Percentiles rank a stretch among this genome's conserved stretches.
These are phyloP conservation scores for Daldinia childiae DNA, from an alignment of 495 filamentous ascomycete genomes.

Conservation along the genomic window DNA sequence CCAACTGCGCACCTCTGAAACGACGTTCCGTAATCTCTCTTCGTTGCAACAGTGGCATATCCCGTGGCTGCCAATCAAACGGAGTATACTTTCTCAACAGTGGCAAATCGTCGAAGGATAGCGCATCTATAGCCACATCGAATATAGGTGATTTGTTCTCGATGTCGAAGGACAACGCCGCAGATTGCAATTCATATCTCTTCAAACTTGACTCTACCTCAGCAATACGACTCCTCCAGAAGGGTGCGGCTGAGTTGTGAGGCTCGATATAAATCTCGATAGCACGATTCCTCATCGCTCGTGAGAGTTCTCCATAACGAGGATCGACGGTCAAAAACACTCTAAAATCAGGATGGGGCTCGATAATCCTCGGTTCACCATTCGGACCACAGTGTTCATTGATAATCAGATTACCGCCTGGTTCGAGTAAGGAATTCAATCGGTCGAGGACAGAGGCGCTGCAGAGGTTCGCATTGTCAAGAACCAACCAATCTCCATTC, in stretches of 20 bases:
- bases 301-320: slow-evolving; percentile 89
- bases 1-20: not conserved
- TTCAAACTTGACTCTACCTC: slow-evolving; percentile 57
- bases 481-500: slow-evolving; percentile 88
- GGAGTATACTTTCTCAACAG: slow-evolving; percentile 45
- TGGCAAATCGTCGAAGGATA: slow-evolving; percentile 51
- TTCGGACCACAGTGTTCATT: slow-evolving; percentile 88
- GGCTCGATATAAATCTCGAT: slow-evolving; percentile 83
- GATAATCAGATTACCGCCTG: slow-evolving; percentile 84
- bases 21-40: not conserved
- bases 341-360: slow-evolving; percentile 86
- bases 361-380: slow-evolving; percentile 81
- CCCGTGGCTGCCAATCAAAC: slow-evolving; percentile 4
- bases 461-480: slow-evolving; percentile 97
- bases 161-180: slow-evolving; percentile 23
- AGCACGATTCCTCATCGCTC: slow-evolving; percentile 95
- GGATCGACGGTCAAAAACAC: slow-evolving; percentile 96
- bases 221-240: slow-evolving; percentile 43
- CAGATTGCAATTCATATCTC: slow-evolving; percentile 46
- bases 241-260: slow-evolving; percentile 25
- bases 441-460: slow-evolving; percentile 93
- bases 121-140: slow-evolving; percentile 47
- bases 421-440: slow-evolving; percentile 93
- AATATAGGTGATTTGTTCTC: slow-evolving; percentile 24
- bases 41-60: not conserved